Evolutionary conservation across 2,329 filamentous ascomycete genomes (phyloP).

Genomic region (Dothideomycetidae sp.): DNA sequence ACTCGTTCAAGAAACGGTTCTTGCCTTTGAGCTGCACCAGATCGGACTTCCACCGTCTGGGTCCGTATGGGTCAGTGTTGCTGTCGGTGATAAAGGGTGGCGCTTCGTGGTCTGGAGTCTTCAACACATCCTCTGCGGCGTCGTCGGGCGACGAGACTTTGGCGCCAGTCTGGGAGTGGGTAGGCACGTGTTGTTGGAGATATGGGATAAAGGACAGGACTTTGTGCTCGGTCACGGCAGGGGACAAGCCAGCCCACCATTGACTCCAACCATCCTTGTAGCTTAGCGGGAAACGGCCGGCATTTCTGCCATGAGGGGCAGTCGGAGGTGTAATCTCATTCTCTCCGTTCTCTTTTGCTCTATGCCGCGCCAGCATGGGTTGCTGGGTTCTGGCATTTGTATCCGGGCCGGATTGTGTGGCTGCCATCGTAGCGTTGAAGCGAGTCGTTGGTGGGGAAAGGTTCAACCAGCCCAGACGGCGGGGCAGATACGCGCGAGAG

Average conservation of each 20-base stretch:
- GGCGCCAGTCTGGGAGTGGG: constrained; percentile 49
- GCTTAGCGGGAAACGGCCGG: constrained; percentile 57
- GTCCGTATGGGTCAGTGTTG: constrained; percentile 62
- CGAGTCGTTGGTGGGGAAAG: neutral
- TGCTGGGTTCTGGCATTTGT: constrained; percentile 16
- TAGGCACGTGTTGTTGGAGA: constrained; percentile 53
- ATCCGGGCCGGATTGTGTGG: constrained; percentile 15
- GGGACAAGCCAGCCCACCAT: constrained; percentile 84
- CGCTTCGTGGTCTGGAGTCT: constrained; percentile 20
- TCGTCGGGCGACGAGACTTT: constrained; percentile 30
- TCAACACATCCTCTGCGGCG: constrained; percentile 24
- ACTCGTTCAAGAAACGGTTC: constrained; percentile 80
- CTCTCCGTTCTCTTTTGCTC: constrained; percentile 17
- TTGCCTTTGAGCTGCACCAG: constrained; percentile 77
- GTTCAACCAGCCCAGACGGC: neutral
- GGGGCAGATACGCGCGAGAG: constrained; percentile 3
- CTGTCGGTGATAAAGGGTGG: constrained; percentile 31
- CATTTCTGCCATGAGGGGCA: constrained; percentile 9
- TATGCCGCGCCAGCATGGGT: constrained; percentile 23
- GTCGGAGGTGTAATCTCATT: constrained; percentile 10
- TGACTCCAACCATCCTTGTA: constrained; percentile 86
- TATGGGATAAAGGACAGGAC: constrained; percentile 79
- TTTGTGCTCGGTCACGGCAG: constrained; percentile 70
- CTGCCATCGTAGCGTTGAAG: constrained; percentile 22
- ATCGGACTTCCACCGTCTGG: constrained; percentile 70